Base-by-base conservation (phyloP, 1,284 basidiomycete genomes). In the Sporisorium iseilematis-ciliati region DNA sequence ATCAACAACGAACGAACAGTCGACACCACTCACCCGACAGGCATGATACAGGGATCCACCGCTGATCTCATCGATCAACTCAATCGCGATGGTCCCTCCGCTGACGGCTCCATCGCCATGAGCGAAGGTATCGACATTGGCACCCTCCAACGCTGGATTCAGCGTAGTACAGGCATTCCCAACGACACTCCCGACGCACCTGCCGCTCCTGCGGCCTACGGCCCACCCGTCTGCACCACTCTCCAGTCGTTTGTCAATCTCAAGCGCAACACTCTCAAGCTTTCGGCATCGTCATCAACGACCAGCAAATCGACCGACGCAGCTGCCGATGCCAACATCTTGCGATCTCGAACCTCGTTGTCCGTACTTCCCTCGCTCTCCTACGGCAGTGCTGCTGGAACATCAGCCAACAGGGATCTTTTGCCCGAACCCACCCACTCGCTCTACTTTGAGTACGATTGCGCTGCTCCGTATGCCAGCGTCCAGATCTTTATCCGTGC, bases 171-270 rank as follows among this genome's bases (percentile, higher is more conserved):
- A 1, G 74, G 64, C 11, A 26, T 65, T 7, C 54, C 68, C 23
- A 48, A 35, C 21, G 40, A 43, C 14, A 11, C 45, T 23, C 11
- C 41, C 1, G 35, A 50, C 8, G 29, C 48, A 21, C 23, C 64
- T 2, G 31, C 70, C 7, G 33, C 58, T 4, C 46, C 68, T 4
- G 54, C 67, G 21, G 40, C 59, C 16, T 64, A 31, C 16, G 69
- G 57, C 8, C 64, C 65, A n/a, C 71, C 79, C 14, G 54, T 82
- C 23, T 81, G 74, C 65, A 80, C 80, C 21, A 81, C 80, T 8
- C 65, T 82, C 29, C 81, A 82, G 57, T 78, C 80, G n/a, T 79
- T 74, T 40, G 80, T 82, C 58, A 82, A 82, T 50, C 68, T 82
- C 35, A 82, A 82, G 65, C 73, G 81, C 20, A 82, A 82, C 53